Percentiles rank a stretch among this genome's conserved stretches.
phyloP scores from a whole-genome alignment of 495 filamentous ascomycete genomes.

The Lentithecium fluviatile region DNA sequence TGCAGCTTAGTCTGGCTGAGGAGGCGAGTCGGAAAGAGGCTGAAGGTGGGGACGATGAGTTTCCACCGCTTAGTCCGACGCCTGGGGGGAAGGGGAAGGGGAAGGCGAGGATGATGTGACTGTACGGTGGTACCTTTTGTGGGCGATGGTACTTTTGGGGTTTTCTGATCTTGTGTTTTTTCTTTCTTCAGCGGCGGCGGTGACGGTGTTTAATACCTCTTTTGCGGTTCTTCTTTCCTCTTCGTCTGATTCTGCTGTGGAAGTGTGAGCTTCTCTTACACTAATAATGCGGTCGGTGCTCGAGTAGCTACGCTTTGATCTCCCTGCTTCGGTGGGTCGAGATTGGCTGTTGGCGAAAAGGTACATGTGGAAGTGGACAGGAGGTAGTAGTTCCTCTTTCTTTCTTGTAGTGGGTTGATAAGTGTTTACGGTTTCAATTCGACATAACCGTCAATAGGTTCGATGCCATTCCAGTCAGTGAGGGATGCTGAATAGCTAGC shows the following conservation, averaged over 20 bases:
- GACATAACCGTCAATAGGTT: no score
- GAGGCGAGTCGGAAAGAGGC: slow-evolving; percentile 55
- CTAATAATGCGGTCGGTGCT: slow-evolving; percentile 68
- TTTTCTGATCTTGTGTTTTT: neutral
- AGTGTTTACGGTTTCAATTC: no score
- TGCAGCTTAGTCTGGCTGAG: slow-evolving; percentile 82
- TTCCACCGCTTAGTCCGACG: slow-evolving; percentile 52
- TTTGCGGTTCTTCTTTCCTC: neutral
- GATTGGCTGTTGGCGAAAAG: slow-evolving; percentile 41
- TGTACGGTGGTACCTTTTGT: slow-evolving; percentile 86
- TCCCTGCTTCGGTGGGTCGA: slow-evolving; percentile 36
- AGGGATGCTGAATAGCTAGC: no score
- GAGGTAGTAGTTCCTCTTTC: no score
- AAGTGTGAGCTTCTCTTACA: neutral
- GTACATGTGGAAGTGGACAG: no score
- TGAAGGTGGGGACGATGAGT: slow-evolving; percentile 48
- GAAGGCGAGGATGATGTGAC: slow-evolving; percentile 35
- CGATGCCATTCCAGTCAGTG: no score
- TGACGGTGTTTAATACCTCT: neutral
- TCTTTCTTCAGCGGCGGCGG: neutral
- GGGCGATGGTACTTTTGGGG: slow-evolving; percentile 52
- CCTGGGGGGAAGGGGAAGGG: slow-evolving; percentile 51
- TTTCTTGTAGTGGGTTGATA: no score
- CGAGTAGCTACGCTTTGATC: slow-evolving; percentile 74
- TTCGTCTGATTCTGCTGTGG: neutral